Evolutionary conservation across 2,329 filamentous ascomycete genomes (phyloP).

Genomic region (Pseudogymnoascus sp.): DNA sequence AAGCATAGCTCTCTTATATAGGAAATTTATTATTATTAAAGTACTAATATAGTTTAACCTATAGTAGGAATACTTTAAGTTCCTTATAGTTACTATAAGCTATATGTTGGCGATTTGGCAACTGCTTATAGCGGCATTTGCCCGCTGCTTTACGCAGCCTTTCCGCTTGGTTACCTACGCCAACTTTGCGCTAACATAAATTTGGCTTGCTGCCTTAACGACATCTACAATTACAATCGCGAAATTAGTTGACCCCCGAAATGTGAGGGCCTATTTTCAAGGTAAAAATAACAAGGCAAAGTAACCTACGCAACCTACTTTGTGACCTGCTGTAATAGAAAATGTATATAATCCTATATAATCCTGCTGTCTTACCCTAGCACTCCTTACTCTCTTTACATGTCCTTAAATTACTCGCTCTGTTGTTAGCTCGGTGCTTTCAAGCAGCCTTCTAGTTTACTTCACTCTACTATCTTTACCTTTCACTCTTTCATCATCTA

Average conservation of each 20-base stretch:
- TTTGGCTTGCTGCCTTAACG: background rate
- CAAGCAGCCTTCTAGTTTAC: background rate
- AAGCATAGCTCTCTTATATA: too few relatives aligned
- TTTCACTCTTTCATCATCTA: background rate
- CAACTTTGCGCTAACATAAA: background rate
- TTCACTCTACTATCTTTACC: background rate
- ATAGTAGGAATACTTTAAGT: too few relatives aligned
- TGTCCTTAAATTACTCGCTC: background rate
- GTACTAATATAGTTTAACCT: too few relatives aligned
- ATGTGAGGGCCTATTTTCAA: background rate
- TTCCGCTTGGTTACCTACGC: background rate
- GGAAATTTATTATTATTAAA: too few relatives aligned
- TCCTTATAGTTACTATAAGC: background rate
- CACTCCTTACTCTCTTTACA: background rate
- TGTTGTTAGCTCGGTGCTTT: background rate
- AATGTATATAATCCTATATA: background rate
- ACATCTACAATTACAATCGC: background rate
- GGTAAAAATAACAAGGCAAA: background rate
- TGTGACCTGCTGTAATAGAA: background rate
- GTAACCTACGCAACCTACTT: background rate
- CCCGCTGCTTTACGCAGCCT: background rate
- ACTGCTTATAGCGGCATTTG: background rate
- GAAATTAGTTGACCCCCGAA: background rate
- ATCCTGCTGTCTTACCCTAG: background rate
- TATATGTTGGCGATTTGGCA: background rate